Evolutionary conservation across 2,329 filamentous ascomycete species (phyloP).

Genomic region (Neospermospora avenae): DNA sequence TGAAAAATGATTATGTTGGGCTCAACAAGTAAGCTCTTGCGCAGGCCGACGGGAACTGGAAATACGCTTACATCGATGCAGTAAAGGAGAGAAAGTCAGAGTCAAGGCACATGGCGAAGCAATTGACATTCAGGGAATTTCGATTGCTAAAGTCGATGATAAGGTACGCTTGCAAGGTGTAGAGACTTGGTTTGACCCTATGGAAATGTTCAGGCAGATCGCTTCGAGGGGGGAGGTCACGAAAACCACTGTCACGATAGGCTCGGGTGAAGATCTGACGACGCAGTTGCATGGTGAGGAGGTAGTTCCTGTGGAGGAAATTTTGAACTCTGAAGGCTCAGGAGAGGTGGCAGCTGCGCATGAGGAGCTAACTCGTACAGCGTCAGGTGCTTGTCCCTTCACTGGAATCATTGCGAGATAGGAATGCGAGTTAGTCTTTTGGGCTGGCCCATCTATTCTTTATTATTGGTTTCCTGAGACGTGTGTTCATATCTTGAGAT

Average conservation of each 20-base stretch:
- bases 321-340: not conserved
- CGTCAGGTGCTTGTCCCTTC: slow-evolving; percentile 8
- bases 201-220: slow-evolving; percentile 66
- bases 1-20: slow-evolving; percentile 65
- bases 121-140: slow-evolving; percentile 63
- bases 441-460: too few species aligned
- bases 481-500: too few species aligned
- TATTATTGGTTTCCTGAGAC: too few species aligned
- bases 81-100: slow-evolving; percentile 59
- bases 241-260: not conserved
- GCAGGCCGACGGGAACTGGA: not conserved
- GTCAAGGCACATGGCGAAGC: slow-evolving; percentile 57
- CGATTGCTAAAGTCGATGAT: slow-evolving; percentile 59
- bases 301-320: not conserved
- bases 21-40: slow-evolving; percentile 53
- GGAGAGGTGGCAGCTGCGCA: not conserved
- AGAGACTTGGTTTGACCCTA: slow-evolving; percentile 63
- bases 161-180: slow-evolving; percentile 55
- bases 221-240: slow-evolving; percentile 41
- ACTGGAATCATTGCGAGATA: slow-evolving; percentile 3
- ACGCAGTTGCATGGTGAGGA: slow-evolving; percentile 20
- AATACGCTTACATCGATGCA: slow-evolving; percentile 30
- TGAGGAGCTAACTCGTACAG: not conserved
- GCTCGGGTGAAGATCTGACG: slow-evolving; percentile 14
- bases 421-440: not conserved